These are phyloP conservation scores for Alternaria alternata DNA, from an alignment of 2,329 filamentous ascomycete species.

Conservation along the genomic window DNA sequence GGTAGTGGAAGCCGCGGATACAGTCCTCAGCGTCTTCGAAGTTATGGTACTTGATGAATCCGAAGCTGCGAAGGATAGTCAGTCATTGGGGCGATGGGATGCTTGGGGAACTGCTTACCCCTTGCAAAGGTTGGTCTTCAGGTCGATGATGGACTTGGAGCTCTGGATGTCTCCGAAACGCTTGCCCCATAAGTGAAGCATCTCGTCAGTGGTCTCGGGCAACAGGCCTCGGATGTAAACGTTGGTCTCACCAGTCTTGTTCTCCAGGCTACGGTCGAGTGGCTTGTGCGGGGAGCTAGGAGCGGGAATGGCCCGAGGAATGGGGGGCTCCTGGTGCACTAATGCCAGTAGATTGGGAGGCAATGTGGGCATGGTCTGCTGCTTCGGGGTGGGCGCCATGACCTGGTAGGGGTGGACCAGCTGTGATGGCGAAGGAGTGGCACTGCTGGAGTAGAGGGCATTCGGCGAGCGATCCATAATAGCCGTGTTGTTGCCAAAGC, in stretches of 20 bases:
- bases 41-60: conserved; percentile 94
- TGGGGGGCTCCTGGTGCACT: conserved; percentile 74
- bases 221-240: conserved; percentile 98
- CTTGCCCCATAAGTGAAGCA: conserved; percentile 80
- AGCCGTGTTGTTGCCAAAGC: conserved; percentile 54
- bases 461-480: conserved; percentile 61
- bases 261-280: conserved; percentile 92
- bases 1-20: conserved; percentile 91
- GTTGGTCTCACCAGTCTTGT: conserved; percentile 93
- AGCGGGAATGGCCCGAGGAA: conserved; percentile 89
- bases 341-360: conserved; percentile 57
- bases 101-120: conserved; percentile 66
- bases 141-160: conserved; percentile 98
- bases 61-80: conserved; percentile 70
- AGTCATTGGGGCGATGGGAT: conserved; percentile 5
- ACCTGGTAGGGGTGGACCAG: conserved; percentile 55
- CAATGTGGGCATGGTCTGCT: conserved; percentile 50
- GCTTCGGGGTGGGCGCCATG: conserved; percentile 51
- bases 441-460: conserved; percentile 57
- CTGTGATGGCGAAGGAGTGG: conserved; percentile 60
- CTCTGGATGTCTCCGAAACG: conserved; percentile 95
- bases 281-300: conserved; percentile 87
- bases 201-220: conserved; percentile 92
- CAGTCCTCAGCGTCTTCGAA: conserved; percentile 91
- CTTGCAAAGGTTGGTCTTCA: conserved; percentile 92